Conservation (phyloP, 2,329 filamentous ascomycete species). For the Penicillium sp. region DNA sequence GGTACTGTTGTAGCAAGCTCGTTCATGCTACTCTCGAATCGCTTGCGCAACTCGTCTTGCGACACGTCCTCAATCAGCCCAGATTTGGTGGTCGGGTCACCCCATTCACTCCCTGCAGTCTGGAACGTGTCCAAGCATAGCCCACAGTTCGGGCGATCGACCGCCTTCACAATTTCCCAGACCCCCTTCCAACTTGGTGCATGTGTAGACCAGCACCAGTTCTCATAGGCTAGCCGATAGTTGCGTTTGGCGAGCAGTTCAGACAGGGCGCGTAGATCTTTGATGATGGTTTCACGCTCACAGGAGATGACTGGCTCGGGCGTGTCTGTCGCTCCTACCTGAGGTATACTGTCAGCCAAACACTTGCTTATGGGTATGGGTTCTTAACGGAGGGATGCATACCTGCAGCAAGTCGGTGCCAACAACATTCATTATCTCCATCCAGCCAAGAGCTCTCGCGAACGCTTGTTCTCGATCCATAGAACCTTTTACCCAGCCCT, state of each 20-base stretch:
- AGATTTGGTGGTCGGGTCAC: slow-evolving; percentile 65
- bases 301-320: slow-evolving; percentile 54
- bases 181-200: slow-evolving; percentile 69
- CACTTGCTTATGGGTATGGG: neutral
- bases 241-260: slow-evolving; percentile 61
- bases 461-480: slow-evolving; percentile 64
- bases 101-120: slow-evolving; percentile 71
- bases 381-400: slow-evolving; percentile 16
- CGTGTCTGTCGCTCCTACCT: slow-evolving; percentile 66
- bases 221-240: slow-evolving; percentile 72
- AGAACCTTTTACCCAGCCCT: slow-evolving; percentile 67
- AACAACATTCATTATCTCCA: slow-evolving; percentile 68
- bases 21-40: slow-evolving; percentile 57
- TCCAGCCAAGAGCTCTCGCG: slow-evolving; percentile 65
- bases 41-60: slow-evolving; percentile 50
- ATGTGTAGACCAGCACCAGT: slow-evolving; percentile 78
- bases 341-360: neutral
- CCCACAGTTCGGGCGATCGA: slow-evolving; percentile 67
- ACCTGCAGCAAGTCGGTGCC: slow-evolving; percentile 73
- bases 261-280: slow-evolving; percentile 65
- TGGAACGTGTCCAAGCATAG: slow-evolving; percentile 80
- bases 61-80: slow-evolving; percentile 58
- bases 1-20: slow-evolving; percentile 62
- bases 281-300: slow-evolving; percentile 54
- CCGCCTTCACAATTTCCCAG: slow-evolving; percentile 67